phyloP scores from a whole-genome alignment of 1,139 yeast species.

The Hyphopichia buzzinii region DNA sequence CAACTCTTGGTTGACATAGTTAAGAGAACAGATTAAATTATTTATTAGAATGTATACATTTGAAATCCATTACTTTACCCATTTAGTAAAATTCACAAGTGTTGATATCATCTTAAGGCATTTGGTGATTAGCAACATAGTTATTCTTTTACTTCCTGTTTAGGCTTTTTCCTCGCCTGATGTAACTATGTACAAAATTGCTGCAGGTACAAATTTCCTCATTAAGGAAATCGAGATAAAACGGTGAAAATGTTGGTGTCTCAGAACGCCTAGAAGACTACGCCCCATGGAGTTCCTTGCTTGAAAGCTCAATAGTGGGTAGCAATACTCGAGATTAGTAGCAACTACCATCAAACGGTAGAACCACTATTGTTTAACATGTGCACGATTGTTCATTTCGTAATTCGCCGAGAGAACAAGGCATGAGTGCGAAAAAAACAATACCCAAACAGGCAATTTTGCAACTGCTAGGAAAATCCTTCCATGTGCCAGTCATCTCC shows the following conservation, averaged over 20 bases:
- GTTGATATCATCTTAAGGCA: no score
- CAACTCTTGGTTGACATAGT: slow-evolving; percentile 16
- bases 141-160: background rate
- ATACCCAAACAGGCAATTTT: background rate
- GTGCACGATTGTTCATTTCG: background rate
- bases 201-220: background rate
- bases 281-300: no score
- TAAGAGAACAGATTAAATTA: slow-evolving; percentile 7
- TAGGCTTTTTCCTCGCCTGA: background rate
- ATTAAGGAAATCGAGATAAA: background rate
- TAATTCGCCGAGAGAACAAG: no score
- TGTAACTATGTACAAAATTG: background rate
- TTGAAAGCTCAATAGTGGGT: no score
- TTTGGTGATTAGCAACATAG: slow-evolving; percentile 2
- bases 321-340: no score
- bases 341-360: no score
- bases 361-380: no score
- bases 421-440: background rate
- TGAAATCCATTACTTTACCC: no score
- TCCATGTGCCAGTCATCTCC: background rate
- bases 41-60: no score
- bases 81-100: no score
- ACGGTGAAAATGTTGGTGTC: no score
- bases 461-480: background rate
- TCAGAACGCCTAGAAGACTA: no score